Base-by-base conservation (phyloP, 176 grass and related monocot genomes). In the Oryza brachyantha region DNA sequence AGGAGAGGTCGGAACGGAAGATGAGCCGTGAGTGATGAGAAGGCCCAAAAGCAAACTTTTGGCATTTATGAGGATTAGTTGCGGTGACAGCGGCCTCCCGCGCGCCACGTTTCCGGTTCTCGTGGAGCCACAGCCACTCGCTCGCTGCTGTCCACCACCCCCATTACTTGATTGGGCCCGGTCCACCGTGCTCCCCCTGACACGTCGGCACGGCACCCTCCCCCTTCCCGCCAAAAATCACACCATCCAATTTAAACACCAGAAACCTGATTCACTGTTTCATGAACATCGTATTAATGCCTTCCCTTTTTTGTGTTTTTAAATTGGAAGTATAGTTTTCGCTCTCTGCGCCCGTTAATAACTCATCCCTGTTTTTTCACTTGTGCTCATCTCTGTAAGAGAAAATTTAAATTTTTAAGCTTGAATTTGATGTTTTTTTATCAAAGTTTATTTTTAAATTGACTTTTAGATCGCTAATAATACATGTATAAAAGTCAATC, bases 41-140 rank as follows among this genome's bases (percentile, higher is more conserved):
- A 43, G 40, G 54, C 14, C 22, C 43, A 87, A 87, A 77, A 87
- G 85, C 64, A 10, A 77, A 55, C 85, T 82, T 87, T 87, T 82
- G 85, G 66, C 82, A 81, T 84, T 81, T 21, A 84, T 71, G 81
- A 63, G 11, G 86, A 70, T 80, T 70, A 0, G 81, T 75, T 88
- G 76, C 64, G n/a, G 55, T 16, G 81, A 80, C 86, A 45, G 69
- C 70, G 17, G 19, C 80, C 3, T 25, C 16, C 28, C 46, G 3
- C 5, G 13, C 12, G 74, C 80, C 74, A 83, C 86, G 86, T 83
- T 37, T 28, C 66, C 19, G 19, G 35, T 42, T 11, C 60, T 9
- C 41, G 21, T 28, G 21, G 72, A 57, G 19, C 28, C 61, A 40
- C 14, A 66, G 3, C 28, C 31, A 32, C 31, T 32, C 31, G 4